Conservation (phyloP, 495 filamentous ascomycete genomes). For the Penicillium steckii region DNA sequence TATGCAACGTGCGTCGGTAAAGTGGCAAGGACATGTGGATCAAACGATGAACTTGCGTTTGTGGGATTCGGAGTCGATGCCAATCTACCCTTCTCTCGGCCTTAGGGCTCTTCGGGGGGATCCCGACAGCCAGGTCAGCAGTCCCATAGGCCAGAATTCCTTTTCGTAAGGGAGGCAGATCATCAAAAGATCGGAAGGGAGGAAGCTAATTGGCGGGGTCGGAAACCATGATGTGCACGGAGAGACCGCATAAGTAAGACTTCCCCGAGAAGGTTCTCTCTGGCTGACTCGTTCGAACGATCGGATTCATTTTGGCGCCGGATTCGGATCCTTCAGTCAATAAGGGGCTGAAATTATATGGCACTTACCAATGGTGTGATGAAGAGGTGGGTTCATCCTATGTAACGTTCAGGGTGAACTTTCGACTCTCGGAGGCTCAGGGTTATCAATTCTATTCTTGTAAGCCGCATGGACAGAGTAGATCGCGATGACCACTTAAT, state of each 20-base stretch:
- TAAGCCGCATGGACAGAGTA: too few species aligned
- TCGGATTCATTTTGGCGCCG: background rate
- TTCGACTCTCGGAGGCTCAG: too few species aligned
- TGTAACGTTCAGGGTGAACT: too few species aligned
- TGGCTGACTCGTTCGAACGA: background rate
- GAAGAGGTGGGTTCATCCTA: too few species aligned
- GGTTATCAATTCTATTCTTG: too few species aligned
- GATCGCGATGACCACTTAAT: too few species aligned
- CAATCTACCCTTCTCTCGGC: background rate
- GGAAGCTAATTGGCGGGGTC: background rate
- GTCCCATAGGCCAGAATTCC: background rate
- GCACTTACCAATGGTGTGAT: background rate
- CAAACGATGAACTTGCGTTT: constrained; percentile 3
- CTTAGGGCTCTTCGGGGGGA: background rate
- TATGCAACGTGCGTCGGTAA: background rate
- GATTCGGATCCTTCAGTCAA: background rate
- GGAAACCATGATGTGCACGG: background rate
- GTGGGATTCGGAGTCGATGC: background rate
- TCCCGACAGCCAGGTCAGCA: background rate
- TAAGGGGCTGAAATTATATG: background rate
- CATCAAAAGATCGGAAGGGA: background rate
- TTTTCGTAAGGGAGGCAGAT: background rate
- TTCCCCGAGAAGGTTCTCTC: too few species aligned
- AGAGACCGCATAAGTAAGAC: background rate
- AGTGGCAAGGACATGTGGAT: background rate